Evolutionary conservation across 2,329 filamentous ascomycete species (phyloP).

Genomic region (Fusarium coicis): DNA sequence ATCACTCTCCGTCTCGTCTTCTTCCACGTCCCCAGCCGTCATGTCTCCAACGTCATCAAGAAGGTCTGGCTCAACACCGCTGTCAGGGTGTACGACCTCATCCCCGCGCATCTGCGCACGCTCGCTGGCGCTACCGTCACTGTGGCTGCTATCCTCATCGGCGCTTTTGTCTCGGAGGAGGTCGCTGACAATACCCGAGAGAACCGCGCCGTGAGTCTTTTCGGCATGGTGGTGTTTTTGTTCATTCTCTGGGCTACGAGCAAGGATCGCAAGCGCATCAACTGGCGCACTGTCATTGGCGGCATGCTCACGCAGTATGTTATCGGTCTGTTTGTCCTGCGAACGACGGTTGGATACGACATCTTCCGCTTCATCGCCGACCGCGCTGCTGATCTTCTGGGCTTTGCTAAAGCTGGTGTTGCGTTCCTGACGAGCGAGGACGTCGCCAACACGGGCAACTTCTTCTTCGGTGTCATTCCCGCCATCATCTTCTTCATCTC

Average conservation of each 20-base stretch:
- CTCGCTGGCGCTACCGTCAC: conserved; percentile 71
- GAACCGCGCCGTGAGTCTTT: conserved; percentile 83
- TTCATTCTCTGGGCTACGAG: conserved; percentile 76
- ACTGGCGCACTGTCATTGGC: conserved; percentile 85
- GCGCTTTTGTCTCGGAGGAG: conserved; percentile 79
- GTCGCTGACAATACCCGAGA: conserved; percentile 79
- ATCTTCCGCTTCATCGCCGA: conserved; percentile 91
- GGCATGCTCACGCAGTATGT: conserved; percentile 92
- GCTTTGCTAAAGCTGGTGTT: conserved; percentile 79
- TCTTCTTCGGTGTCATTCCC: conserved; percentile 83
- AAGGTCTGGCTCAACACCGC: conserved; percentile 75
- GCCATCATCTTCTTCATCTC: conserved; percentile 97
- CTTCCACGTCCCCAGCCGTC: conserved; percentile 75
- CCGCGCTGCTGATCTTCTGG: conserved; percentile 77
- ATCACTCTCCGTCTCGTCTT: conserved; percentile 80
- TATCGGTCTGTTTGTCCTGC: conserved; percentile 87
- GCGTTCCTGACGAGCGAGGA: conserved; percentile 67
- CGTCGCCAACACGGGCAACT: conserved; percentile 68
- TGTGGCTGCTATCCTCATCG: conserved; percentile 80
- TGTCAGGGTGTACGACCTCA: conserved; percentile 65
- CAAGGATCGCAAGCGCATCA: conserved; percentile 69
- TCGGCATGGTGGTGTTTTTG: conserved; percentile 80
- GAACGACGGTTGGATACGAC: conserved; percentile 83
- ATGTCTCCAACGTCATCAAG: conserved; percentile 74
- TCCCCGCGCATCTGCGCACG: conserved; percentile 74